Conservation (phyloP, 495 filamentous ascomycete species). For the Xylaria nigripes region DNA sequence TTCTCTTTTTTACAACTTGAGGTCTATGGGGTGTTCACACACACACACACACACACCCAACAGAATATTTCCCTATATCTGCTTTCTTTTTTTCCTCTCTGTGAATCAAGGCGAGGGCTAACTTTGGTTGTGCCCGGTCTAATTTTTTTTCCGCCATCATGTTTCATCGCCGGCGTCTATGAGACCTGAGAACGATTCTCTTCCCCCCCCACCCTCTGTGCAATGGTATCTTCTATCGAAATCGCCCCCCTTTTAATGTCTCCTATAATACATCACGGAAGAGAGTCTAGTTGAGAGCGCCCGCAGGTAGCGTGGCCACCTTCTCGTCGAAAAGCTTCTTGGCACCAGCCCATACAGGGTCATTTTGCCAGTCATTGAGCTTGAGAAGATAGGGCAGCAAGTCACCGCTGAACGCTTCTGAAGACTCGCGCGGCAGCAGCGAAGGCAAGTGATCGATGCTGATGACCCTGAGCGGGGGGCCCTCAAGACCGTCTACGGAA, state of each 20-base stretch:
- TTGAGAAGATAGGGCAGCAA: constrained; percentile 71
- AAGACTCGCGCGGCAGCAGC: constrained; percentile 77
- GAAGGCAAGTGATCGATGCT: constrained; percentile 88
- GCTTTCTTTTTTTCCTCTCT: no score
- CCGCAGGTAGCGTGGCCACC: constrained; percentile 62
- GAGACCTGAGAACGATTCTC: background rate
- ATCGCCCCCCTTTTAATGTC: background rate
- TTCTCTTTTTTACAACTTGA: no score
- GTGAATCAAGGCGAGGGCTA: no score
- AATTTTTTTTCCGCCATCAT: background rate
- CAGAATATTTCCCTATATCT: no score
- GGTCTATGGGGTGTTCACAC: no score
- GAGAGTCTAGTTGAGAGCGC: constrained; percentile 21
- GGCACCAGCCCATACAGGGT: constrained; percentile 74
- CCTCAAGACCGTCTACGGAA: constrained; percentile 50
- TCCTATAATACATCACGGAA: background rate
- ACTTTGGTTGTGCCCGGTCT: background rate
- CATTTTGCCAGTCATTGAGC: constrained; percentile 63
- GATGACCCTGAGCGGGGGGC: constrained; percentile 64
- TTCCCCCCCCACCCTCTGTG: background rate
- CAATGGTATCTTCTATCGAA: background rate
- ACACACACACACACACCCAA: no score
- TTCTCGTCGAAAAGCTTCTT: constrained; percentile 81
- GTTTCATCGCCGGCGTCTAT: background rate
- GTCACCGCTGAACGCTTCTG: constrained; percentile 74